phyloP scores from a whole-genome alignment of 2,329 filamentous ascomycete genomes.

The Aureobasidium sp. region DNA sequence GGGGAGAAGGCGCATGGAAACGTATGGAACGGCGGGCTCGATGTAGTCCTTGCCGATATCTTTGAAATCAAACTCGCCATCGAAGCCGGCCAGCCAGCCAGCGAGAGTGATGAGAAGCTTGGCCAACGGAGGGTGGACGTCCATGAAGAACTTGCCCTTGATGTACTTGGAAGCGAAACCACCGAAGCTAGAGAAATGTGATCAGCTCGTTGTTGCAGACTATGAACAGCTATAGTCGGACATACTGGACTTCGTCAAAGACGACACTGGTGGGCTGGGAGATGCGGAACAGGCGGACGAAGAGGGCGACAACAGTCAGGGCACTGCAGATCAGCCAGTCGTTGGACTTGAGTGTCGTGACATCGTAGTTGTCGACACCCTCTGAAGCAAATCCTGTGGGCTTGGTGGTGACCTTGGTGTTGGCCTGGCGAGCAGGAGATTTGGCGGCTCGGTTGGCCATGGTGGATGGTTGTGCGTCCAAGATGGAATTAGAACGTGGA shows the following conservation, averaged over 20 bases:
- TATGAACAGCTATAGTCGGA: conserved; percentile 24
- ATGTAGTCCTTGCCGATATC: conserved; percentile 99
- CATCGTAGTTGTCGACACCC: conserved; percentile 81
- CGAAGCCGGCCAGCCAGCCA: conserved; percentile 89
- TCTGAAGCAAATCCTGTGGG: conserved; percentile 61
- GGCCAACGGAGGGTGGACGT: conserved; percentile 95
- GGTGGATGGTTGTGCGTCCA: neutral
- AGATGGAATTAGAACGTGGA: conserved; percentile 5
- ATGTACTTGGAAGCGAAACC: conserved; percentile 99
- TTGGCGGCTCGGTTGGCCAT: conserved; percentile 14
- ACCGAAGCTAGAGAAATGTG: conserved; percentile 62
- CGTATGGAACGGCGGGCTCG: conserved; percentile 90
- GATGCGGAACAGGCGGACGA: conserved; percentile 88
- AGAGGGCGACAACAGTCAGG: conserved; percentile 67
- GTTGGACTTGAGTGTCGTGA: conserved; percentile 74
- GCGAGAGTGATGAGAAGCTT: conserved; percentile 95
- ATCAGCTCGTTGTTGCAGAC: conserved; percentile 21
- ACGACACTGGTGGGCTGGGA: conserved; percentile 95
- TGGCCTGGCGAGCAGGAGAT: conserved; percentile 12
- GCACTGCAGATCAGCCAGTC: conserved; percentile 73
- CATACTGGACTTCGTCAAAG: conserved; percentile 98
- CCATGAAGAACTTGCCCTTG: conserved; percentile 99
- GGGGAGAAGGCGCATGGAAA: conserved; percentile 91
- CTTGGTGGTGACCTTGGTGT: neutral
- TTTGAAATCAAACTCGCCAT: conserved; percentile 97